A percentile compares a stretch with the other conserved stretches of the same genome.
These are phyloP conservation scores for Pichia sp. DNA, from an alignment of 1,139 yeast genomes.

Conservation along the genomic window DNA sequence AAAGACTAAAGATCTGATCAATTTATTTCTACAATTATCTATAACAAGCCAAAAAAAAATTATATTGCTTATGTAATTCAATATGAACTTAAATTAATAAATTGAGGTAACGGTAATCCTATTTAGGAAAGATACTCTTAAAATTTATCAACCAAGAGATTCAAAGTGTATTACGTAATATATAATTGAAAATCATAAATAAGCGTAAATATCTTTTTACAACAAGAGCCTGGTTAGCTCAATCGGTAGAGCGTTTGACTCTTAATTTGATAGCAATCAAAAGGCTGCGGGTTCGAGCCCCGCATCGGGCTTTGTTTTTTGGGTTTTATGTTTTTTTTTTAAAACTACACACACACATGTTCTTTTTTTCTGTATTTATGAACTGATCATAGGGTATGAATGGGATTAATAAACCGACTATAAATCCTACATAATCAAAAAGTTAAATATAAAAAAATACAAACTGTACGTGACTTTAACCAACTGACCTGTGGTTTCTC, in stretches of 20 bases:
- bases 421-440: not conserved
- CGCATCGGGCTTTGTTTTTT: slow-evolving; percentile 34
- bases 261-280: slow-evolving; percentile 31
- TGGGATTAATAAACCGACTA: not conserved
- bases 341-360: not conserved
- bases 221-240: slow-evolving; percentile 30
- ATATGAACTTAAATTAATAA: too few relatives aligned
- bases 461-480: not conserved
- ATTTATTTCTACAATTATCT: not conserved
- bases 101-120: too few relatives aligned
- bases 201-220: not conserved
- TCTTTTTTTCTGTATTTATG: not conserved
- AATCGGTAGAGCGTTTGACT: slow-evolving; percentile 38
- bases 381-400: not conserved
- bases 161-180: not conserved
- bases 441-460: not conserved
- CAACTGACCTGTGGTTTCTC: not conserved
- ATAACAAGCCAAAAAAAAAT: too few relatives aligned
- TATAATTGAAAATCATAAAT: too few relatives aligned
- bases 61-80: too few relatives aligned
- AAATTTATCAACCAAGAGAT: too few relatives aligned
- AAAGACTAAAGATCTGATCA: not conserved
- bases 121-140: too few relatives aligned
- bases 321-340: not conserved
- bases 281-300: slow-evolving; percentile 41